A percentile compares a stretch with the other conserved stretches of the same genome.
These are phyloP conservation scores for Metschnikowia vanudenii DNA, from an alignment of 805 yeast species.

Conservation along the genomic window DNA sequence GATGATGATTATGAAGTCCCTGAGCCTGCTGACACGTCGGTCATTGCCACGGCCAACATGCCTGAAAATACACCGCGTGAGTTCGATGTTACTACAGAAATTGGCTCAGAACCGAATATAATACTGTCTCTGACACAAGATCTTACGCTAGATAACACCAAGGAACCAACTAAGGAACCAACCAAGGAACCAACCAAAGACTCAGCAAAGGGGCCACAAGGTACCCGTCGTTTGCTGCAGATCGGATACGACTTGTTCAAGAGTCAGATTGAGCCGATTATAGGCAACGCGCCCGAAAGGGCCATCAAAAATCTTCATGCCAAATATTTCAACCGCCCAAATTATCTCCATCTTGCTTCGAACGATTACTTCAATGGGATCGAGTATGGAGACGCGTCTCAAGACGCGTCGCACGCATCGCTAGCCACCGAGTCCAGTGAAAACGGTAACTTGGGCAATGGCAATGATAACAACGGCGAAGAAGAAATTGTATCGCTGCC, in stretches of 20 bases:
- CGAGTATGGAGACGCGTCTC: conserved; percentile 4
- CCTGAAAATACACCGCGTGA: background rate
- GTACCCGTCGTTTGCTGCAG: conserved; percentile 7
- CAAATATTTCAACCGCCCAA: conserved; percentile 20
- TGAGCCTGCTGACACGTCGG: background rate
- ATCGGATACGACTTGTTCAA: conserved; percentile 19
- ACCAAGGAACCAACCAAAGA: background rate
- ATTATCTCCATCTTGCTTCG: conserved; percentile 20
- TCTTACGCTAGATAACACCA: background rate
- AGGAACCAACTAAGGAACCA: background rate
- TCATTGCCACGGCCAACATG: background rate
- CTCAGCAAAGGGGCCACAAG: background rate
- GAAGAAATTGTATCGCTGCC: no score
- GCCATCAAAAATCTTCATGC: conserved; percentile 11
- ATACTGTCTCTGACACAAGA: background rate
- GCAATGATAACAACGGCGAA: no score
- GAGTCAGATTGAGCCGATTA: conserved; percentile 16
- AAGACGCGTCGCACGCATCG: background rate
- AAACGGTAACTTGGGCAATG: background rate
- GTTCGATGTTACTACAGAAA: background rate
- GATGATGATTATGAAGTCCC: background rate
- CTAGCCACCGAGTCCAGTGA: background rate
- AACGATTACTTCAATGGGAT: conserved; percentile 19
- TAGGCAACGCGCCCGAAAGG: conserved; percentile 13
- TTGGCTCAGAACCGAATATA: background rate